Base-by-base conservation (phyloP, 805 yeast genomes). In the Hermanozyma aechmeae region DNA sequence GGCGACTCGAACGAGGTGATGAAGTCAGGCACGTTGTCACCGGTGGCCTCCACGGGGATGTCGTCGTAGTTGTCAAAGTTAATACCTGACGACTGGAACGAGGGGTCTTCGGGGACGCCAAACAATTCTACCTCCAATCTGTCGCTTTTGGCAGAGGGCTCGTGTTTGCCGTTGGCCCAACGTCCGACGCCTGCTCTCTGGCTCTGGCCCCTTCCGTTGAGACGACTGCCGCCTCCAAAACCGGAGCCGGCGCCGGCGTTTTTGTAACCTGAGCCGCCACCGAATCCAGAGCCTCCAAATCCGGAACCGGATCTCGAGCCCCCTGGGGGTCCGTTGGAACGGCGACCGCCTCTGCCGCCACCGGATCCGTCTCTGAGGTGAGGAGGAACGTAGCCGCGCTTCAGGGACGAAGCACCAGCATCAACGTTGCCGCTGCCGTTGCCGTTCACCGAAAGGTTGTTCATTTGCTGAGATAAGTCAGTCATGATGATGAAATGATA, bases 1-100 rank as follows among this genome's bases (percentile, higher is more conserved):
- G 97, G 97, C 38, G 86, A 56, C 34, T 92, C 82, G 61, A 92
- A 92, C 31, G 80, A 65, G 38, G 79, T 62, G 46, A 92, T 82
- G 40, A 96, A 86, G 53, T 87, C 97, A 38, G 98, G 98, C 32
- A 85, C 95, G 37, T 80, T 75, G 23, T 79, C 80, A 64, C 99
- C 99, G 27, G 94, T 64, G 28, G 96, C 99, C 63, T 92, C 97
- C 39, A 92, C 96, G 37, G 98, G 98, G 41, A 92, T 92, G 35
- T 93, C 97, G 57, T 92, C 99, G 61, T 92, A 92, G 69, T 84
- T 86, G 61, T 93, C 99, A 52, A 92, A 92, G 68, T 92, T 92
- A 64, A 92, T 92, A 71, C 99, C 99, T 22, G 95, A 81, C 30
- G 93, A 77, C 68, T 83, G 96, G 66, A 78, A 76, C 23, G 54